Base-by-base conservation (phyloP, 768 basidiomycete species). In the Tylopilus cervinicoccineus region DNA sequence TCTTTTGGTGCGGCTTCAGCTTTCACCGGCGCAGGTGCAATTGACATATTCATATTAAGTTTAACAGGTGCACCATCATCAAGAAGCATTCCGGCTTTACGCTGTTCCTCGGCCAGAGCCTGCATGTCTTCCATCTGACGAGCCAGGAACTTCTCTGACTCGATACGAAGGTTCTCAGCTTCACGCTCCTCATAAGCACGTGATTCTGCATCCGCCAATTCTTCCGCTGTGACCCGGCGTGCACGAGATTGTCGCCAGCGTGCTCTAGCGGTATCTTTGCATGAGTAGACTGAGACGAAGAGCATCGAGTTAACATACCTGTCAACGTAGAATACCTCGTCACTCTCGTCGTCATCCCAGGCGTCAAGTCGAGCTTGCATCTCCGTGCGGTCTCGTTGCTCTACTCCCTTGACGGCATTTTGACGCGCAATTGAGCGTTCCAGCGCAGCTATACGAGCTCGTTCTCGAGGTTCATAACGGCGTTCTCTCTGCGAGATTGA, bases 81-180 rank as follows among this genome's bases (percentile, higher is more conserved):
- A 28, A 94, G 76, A 14, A 96, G 70, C 69, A 95, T 76, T 26
- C 93, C 93, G 8, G 89, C 90, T 61, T 90, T 88, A 54, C 89
- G 83, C 60, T 96, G 92, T 60, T 94, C 88, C 42, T 89, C 88
- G 12, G 88, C 89, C 24, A 95, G 72, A 2, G 89, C 86, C 55
- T 93, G 91, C 84, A 95, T 88, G 66, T 97, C 93, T 54, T 90
- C 90, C 90, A 95, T 93, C 62, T 96, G 93, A 47, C 83, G 78
- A 28, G 90, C 89, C 50, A 97, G 76, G 77, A 98, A 96, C 53
- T 83, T 87, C 66, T 97, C 95, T 0, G 92, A 93, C 67, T 97
- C 93, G 41, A 83, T 79, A 31, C 91, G 82, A 22, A 96, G 75
- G 56, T 90, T 88, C 62, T 88, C 93, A 8, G 83, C 80, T 67